Evolutionary conservation across 2,329 filamentous ascomycete genomes (phyloP).

Genomic region (Diplocarpon rosae): DNA sequence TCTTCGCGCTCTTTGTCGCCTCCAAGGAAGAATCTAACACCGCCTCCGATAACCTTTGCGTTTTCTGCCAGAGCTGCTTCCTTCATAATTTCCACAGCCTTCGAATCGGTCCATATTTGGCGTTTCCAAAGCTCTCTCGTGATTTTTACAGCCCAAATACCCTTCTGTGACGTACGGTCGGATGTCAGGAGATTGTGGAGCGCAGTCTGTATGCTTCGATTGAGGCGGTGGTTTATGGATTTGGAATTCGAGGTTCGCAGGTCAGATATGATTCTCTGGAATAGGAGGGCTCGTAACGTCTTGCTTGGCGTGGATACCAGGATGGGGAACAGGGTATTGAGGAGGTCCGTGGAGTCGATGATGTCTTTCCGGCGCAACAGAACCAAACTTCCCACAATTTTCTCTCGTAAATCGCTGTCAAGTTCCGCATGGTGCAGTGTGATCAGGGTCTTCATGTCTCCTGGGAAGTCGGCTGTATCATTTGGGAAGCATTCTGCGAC

Average conservation of each 20-base stretch:
- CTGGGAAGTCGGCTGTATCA: slow-evolving; percentile 64
- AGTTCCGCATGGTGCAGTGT: slow-evolving; percentile 72
- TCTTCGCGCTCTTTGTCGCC: slow-evolving; percentile 95
- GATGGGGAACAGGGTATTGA: slow-evolving; percentile 91
- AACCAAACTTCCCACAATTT: slow-evolving; percentile 84
- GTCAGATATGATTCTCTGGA: slow-evolving; percentile 86
- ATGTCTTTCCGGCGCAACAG: slow-evolving; percentile 84
- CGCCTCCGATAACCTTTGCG: slow-evolving; percentile 81
- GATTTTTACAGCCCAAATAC: slow-evolving; percentile 91
- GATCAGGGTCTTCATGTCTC: slow-evolving; percentile 72
- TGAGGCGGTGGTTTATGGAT: slow-evolving; percentile 81
- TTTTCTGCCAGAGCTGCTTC: slow-evolving; percentile 82
- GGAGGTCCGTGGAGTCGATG: slow-evolving; percentile 70
- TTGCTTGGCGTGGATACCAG: slow-evolving; percentile 89
- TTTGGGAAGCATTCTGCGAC: slow-evolving; percentile 87
- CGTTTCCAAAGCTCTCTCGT: slow-evolving; percentile 93
- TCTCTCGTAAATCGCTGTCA: slow-evolving; percentile 79
- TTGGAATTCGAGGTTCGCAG: slow-evolving; percentile 81
- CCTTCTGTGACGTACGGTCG: slow-evolving; percentile 74
- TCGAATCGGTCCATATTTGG: slow-evolving; percentile 90
- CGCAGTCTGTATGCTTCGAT: slow-evolving; percentile 85
- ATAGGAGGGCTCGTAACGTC: slow-evolving; percentile 69
- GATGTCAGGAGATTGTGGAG: slow-evolving; percentile 85
- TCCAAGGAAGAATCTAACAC: slow-evolving; percentile 88
- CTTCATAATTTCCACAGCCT: slow-evolving; percentile 97